A percentile compares a stretch with the other conserved stretches of the same genome.
These are phyloP conservation scores for Thermomucor indicae-seudaticae DNA, from an alignment of 371 early-diverging fungal genomes.

Conservation along the genomic window DNA sequence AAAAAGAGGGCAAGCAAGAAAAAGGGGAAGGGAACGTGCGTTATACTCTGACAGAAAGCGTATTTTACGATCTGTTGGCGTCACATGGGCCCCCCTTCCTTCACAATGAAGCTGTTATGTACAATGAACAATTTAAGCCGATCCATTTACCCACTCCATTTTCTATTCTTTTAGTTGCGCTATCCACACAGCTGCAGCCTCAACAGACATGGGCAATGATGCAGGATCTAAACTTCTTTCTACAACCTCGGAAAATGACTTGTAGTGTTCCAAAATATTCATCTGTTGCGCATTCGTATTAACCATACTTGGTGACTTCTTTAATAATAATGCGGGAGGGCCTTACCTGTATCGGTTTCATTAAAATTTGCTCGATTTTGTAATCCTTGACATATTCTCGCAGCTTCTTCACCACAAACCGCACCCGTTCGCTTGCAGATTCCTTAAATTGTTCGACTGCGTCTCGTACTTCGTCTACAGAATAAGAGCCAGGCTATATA, in stretches of 20 bases:
- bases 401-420: constrained; percentile 52
- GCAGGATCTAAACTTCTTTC: not conserved
- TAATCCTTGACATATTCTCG: constrained; percentile 70
- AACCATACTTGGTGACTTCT: not conserved
- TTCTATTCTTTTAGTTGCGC: constrained; percentile 7
- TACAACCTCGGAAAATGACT: constrained; percentile 44
- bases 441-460: constrained; percentile 51
- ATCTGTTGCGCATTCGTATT: constrained; percentile 28
- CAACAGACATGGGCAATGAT: constrained; percentile 7
- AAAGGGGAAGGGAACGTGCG: not conserved
- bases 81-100: constrained; percentile 2
- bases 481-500: not conserved
- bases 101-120: not conserved
- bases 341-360: constrained; percentile 67
- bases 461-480: constrained; percentile 8
- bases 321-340: not conserved
- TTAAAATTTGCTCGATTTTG: constrained; percentile 70
- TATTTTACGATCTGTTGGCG: not conserved
- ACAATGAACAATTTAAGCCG: not conserved
- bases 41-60: constrained; percentile 1
- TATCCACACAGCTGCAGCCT: constrained; percentile 12
- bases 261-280: constrained; percentile 66
- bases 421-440: constrained; percentile 48
- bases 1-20: constrained; percentile 1
- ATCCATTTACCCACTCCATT: not conserved